These are phyloP conservation scores for Coniochaeta sp. DNA, from an alignment of 2,329 filamentous ascomycete genomes.

Conservation along the genomic window DNA sequence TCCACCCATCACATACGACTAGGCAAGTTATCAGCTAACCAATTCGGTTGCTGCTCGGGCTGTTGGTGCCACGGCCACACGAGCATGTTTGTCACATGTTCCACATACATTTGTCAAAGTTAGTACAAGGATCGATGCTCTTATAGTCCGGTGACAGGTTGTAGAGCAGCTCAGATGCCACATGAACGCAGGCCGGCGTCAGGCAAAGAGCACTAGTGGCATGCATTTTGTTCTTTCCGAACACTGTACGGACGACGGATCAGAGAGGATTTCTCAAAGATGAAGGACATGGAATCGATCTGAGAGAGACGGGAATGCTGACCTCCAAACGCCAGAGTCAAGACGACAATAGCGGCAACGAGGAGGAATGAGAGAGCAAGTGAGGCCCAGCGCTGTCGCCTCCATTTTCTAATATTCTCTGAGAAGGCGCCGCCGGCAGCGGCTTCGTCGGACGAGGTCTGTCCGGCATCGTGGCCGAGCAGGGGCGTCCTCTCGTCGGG, in stretches of 20 bases:
- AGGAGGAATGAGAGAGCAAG: not conserved
- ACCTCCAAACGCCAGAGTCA: constrained; percentile 3
- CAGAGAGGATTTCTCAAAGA: not conserved
- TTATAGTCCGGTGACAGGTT: constrained; percentile 54
- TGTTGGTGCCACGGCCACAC: not conserved
- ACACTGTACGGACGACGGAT: not conserved
- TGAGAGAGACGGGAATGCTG: not conserved
- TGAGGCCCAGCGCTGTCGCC: not conserved
- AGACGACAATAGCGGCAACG: not conserved
- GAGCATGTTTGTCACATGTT: not conserved
- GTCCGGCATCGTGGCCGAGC: not conserved
- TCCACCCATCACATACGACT: constrained; percentile 60
- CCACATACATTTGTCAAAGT: constrained; percentile 51
- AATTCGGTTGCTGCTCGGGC: too few species aligned
- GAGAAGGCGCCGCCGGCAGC: not conserved
- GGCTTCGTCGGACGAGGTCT: not conserved
- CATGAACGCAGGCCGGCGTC: constrained; percentile 55
- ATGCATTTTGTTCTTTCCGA: constrained; percentile 3
- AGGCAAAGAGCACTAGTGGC: constrained; percentile 32
- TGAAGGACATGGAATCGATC: not conserved
- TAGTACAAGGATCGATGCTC: constrained; percentile 57
- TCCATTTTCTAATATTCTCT: not conserved
- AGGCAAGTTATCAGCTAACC: constrained; percentile 1
- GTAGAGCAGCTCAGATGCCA: constrained; percentile 53
- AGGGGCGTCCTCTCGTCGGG: not conserved